Percentiles rank a stretch among this genome's conserved stretches.
Conservation (phyloP, 139 green algal species). For the Tetraselmis striata region DNA sequence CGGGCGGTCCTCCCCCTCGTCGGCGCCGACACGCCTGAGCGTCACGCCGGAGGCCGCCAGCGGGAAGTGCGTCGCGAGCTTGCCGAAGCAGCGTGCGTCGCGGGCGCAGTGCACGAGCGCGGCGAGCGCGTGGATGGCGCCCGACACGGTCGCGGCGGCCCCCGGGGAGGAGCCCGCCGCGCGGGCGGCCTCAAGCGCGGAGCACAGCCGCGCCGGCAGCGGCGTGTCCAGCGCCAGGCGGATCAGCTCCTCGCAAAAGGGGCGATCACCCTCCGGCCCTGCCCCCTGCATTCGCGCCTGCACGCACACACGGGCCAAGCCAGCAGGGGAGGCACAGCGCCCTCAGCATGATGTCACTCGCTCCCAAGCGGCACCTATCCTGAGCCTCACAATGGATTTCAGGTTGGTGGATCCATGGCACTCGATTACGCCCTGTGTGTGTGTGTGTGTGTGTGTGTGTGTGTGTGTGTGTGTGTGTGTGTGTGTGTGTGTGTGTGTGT, state of each 20-base stretch:
- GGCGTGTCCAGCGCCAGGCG: constrained; percentile 4
- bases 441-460: no score
- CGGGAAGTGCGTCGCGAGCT: not conserved
- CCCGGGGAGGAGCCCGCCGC: not conserved
- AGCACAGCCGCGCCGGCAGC: constrained; percentile 36
- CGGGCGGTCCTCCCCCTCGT: no score
- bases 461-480: not conserved
- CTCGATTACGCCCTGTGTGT: no score
- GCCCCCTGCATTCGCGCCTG: not conserved
- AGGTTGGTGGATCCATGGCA: no score
- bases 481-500: not conserved
- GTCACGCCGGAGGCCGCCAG: not conserved
- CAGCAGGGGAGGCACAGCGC: no score
- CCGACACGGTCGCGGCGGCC: not conserved
- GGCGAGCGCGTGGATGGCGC: not conserved
- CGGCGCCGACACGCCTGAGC: not conserved
- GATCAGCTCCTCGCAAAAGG: not conserved
- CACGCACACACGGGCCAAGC: no score
- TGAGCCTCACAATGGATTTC: no score
- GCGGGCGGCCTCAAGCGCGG: constrained; percentile 36
- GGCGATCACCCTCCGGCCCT: not conserved
- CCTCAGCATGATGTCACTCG: no score
- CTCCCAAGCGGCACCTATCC: no score
- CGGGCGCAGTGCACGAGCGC: not conserved
- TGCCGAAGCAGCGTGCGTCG: not conserved